Evolutionary conservation across 208 protist species (phyloP).

Genomic region (Leishmania turanica): DNA sequence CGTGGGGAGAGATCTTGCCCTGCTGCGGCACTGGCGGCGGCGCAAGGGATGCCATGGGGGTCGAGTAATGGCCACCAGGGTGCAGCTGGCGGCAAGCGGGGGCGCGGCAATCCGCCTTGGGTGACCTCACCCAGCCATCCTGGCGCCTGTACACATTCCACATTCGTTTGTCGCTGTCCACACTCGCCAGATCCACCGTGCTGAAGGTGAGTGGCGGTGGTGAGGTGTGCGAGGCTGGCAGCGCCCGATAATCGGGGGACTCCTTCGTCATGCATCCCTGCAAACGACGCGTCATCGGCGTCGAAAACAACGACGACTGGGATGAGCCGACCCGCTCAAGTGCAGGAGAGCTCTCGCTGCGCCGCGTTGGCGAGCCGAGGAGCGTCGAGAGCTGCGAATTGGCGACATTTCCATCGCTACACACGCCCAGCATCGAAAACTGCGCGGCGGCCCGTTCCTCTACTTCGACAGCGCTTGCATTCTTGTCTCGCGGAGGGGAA

Average conservation of each 20-base stretch:
- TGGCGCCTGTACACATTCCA: background rate
- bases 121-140: background rate
- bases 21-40: background rate
- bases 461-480: background rate
- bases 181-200: background rate
- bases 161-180: background rate
- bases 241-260: background rate
- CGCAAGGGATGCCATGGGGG: background rate
- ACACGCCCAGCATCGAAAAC: background rate
- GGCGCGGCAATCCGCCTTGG: background rate
- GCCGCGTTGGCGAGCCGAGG: background rate
- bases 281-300: background rate
- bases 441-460: background rate
- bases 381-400: background rate
- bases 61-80: background rate
- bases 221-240: background rate
- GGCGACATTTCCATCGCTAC: background rate
- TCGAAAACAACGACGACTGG: background rate
- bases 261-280: background rate
- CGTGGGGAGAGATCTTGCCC: background rate
- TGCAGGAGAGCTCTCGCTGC: background rate
- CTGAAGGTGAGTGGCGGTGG: background rate
- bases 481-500: background rate
- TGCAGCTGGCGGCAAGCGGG: background rate
- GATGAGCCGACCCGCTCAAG: background rate